Evolutionary conservation across 257 asterid genomes (phyloP), one percentile per base, ranked within the genome.

Genomic region (Craterostigma plantagineum): DNA sequence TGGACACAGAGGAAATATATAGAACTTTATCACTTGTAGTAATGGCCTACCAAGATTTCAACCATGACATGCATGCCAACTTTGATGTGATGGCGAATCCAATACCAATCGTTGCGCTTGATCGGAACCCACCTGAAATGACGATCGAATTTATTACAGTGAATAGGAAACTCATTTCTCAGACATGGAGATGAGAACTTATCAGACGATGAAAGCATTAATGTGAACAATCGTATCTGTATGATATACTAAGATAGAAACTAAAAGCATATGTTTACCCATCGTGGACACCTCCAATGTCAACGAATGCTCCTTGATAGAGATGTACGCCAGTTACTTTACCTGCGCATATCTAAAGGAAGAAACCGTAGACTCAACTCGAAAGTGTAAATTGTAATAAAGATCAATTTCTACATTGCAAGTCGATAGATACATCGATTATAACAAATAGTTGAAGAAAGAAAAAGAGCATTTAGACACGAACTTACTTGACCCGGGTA

Each of bases 261-360:
- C 44, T 27, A 62, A 67, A 11, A 52, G 57, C 14, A n/a, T n/a
- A n/a, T n/a, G 54, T 69, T 60, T 64, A 86, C 97, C 97, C 97
- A 53, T 81, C 97, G 59, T 86, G 73, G 50, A 86, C 97, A 27
- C 97, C 81, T 50, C 97, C 97, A 47, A 86, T 73, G 67, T 86
- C 97, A 9, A 86, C 95, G 65, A 86, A 86, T 38, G 97, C 97
- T 67, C 97, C 97, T 76, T 86, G 97, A 60, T 86, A 79, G 53
- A 86, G 97, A 53, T 86, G 95, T 52, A 86, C 48, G 14, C 92
- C 93, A 41, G 77, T 73, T 59, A 87, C 95, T 66, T 64, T 82
- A 57, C 95, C 97, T 30, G 82, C 79, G 69, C 97, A 87, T 54
- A 87, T 76, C 97, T 86, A 23, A 23, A 23, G 30, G 30, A 23